Evolutionary conservation across 1,284 basidiomycete genomes (phyloP), one percentile per base, ranked within the genome.

Genomic region (Sporisorium graminicola): DNA sequence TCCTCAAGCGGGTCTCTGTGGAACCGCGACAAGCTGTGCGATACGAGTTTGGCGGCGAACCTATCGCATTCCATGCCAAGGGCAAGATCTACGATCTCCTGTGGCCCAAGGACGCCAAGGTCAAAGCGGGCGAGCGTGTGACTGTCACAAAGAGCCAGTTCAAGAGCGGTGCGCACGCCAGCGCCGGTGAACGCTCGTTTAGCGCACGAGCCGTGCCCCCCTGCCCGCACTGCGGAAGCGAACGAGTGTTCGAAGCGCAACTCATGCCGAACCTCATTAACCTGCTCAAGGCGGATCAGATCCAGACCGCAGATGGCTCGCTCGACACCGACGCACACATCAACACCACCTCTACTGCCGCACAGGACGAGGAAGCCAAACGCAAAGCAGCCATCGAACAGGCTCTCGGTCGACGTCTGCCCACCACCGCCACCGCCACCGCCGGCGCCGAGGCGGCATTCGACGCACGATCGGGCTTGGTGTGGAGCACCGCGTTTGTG

Each of bases 231-330:
- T 85, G 84, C 57, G 82, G 82, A 10, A 63, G 61, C 2, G 61
- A 68, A 22, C 60, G 84, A 27, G 70, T 78, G 5, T 85, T 84
- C 46, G 84, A 85, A 64, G 66, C 81, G n/a, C 84, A 85, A 64
- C 80, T 85, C 47, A 85, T 85, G 84, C 84, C 84, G 4, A 83
- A 84, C 42, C 59, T 85, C 4, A 81, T 82, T 49, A 83, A 85
- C 61, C 54, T 80, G 18, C 68, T 85, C 18, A 73, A 74, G 5
- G 61, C 72, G 3, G 61, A 78, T 3, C 40, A 57, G 18, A 65
- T 85, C 43, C 51, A 69, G 18, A 31, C 43, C 4, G 64, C 74
- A 7, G 70, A 74, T 18, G 68, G 68, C 3, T 24, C 54, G 13
- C 35, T 60, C 24, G 62, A 60, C 5, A 10, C 42, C 7, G 63